A percentile compares a stretch with the other conserved stretches of the same genome.
Conservation (phyloP, 163 green algal genomes). For the Smithsoniella earleae region DNA sequence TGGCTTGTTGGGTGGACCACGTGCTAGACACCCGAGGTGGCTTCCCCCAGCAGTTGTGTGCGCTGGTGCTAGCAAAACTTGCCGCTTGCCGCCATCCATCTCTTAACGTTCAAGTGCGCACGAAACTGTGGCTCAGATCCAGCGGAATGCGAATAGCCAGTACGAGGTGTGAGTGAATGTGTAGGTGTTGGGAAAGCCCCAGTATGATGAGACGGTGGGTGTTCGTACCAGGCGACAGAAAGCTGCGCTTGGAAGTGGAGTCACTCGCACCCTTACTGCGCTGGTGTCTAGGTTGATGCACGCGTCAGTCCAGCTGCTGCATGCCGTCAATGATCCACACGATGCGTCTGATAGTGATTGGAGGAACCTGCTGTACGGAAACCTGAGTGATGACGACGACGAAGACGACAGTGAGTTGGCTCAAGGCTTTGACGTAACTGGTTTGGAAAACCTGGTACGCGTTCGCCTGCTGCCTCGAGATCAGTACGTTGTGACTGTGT, state of each 20-base stretch:
- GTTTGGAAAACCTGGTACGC: too few species aligned
- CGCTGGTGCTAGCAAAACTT: neutral
- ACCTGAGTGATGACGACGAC: neutral
- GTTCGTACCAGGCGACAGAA: conserved; percentile 10
- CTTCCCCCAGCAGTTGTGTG: conserved; percentile 14
- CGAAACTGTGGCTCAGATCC: too few species aligned
- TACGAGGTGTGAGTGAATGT: too few species aligned
- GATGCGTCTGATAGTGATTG: neutral
- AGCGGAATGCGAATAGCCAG: too few species aligned
- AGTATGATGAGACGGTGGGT: neutral
- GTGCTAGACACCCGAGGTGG: neutral
- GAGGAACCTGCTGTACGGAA: conserved; percentile 23
- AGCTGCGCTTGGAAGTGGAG: neutral
- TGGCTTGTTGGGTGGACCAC: conserved; percentile 25
- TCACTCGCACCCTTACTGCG: neutral
- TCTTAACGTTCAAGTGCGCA: too few species aligned
- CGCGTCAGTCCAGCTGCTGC: conserved; percentile 28
- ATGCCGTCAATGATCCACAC: neutral
- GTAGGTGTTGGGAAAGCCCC: neutral
- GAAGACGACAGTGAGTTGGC: neutral
- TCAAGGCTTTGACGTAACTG: too few species aligned
- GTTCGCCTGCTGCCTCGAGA: too few species aligned
- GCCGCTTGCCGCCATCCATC: too few species aligned
- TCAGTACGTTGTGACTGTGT: too few species aligned
- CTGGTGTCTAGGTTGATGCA: conserved; percentile 17